Percentiles rank a stretch among this genome's conserved stretches.
Evolutionary conservation across 768 basidiomycete species (phyloP).

Genomic region (Agaricus sinodeliciosus): DNA sequence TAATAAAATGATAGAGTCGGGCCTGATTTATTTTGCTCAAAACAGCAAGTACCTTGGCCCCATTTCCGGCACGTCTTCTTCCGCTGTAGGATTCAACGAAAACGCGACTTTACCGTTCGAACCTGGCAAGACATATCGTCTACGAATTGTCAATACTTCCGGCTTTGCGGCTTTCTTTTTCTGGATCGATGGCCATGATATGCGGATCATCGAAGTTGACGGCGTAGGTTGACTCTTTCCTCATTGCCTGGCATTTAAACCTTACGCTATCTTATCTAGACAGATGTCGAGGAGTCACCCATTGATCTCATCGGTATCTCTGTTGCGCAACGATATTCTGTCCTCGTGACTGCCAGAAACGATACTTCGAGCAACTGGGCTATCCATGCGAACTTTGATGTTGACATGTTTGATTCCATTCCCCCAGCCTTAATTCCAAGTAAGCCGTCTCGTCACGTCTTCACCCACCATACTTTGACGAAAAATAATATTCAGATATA

Average conservation of each 20-base stretch:
- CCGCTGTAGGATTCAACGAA: conserved; percentile 76
- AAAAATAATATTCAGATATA: conserved; percentile 41
- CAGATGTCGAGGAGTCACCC: conserved; percentile 68
- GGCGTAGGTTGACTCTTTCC: conserved; percentile 47
- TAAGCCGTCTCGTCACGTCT: conserved; percentile 25
- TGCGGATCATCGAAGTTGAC: conserved; percentile 80
- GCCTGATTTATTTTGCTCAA: conserved; percentile 78
- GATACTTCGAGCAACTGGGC: conserved; percentile 81
- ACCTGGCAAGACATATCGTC: conserved; percentile 84
- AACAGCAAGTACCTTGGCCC: conserved; percentile 65
- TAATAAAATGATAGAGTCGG: conserved; percentile 46
- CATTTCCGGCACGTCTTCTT: conserved; percentile 40
- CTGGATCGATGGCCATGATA: conserved; percentile 86
- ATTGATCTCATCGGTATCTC: conserved; percentile 69
- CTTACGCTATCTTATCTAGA: conserved; percentile 28
- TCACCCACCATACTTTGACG: background rate
- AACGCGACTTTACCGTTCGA: conserved; percentile 81
- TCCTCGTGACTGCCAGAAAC: conserved; percentile 88
- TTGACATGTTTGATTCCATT: conserved; percentile 80
- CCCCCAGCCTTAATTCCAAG: conserved; percentile 71
- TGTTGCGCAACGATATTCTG: conserved; percentile 89
- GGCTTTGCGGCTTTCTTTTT: conserved; percentile 75
- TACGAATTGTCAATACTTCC: conserved; percentile 81
- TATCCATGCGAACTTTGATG: conserved; percentile 89
- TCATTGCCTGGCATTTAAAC: background rate